A percentile compares a stretch with the other conserved stretches of the same genome.
Conservation (phyloP, 2,329 filamentous ascomycete species). For the Fusarium bactridioides region DNA sequence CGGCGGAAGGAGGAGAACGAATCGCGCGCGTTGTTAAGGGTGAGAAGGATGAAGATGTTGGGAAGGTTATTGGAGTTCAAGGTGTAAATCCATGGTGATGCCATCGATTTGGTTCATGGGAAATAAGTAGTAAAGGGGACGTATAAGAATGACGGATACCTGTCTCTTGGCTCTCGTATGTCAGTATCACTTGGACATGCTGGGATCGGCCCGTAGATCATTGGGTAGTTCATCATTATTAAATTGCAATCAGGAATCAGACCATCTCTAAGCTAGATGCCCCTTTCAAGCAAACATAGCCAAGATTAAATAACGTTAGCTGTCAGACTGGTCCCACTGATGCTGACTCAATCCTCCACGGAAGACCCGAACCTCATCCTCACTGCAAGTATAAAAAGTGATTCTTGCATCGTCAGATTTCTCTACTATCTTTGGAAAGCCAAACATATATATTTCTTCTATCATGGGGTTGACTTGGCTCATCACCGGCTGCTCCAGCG, state of each 20-base stretch:
- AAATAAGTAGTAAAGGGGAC: fast-evolving
- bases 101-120: fast-evolving
- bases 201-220: fast-evolving
- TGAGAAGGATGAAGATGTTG: background rate
- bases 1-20: background rate
- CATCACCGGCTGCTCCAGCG: conserved; percentile 55
- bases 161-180: too few species aligned
- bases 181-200: too few species aligned
- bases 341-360: background rate
- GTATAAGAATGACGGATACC: fast-evolving
- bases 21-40: background rate
- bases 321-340: background rate
- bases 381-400: background rate
- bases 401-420: fast-evolving
- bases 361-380: background rate
- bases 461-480: conserved; percentile 45
- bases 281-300: fast-evolving
- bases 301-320: background rate
- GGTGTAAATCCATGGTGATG: background rate
- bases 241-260: fast-evolving
- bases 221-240: fast-evolving
- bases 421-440: fast-evolving
- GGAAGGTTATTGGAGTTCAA: background rate
- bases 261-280: fast-evolving
- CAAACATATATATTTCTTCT: fast-evolving